phyloP scores from a whole-genome alignment of 805 yeast species.

The Zygosaccharomyces lentus region DNA sequence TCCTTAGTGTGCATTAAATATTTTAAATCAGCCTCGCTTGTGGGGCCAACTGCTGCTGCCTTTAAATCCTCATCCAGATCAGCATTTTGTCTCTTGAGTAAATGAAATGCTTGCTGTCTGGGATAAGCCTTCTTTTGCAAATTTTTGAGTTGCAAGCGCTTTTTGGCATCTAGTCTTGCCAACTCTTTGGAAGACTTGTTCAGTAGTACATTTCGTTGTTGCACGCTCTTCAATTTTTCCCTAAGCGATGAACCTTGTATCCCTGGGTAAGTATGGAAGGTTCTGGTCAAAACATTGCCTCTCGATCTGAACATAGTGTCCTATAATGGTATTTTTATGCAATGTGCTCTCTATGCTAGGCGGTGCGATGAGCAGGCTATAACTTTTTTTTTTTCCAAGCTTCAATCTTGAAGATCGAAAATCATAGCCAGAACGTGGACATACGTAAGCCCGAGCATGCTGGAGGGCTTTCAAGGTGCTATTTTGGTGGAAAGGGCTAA shows the following conservation, averaged over 20 bases:
- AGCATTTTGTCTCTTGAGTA: conserved; percentile 18
- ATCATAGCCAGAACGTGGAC: background rate
- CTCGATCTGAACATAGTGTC: background rate
- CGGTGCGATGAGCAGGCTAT: conserved; percentile 11
- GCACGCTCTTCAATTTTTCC: conserved; percentile 18
- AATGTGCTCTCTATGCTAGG: background rate
- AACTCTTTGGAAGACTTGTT: conserved; percentile 22
- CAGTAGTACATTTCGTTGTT: conserved; percentile 13
- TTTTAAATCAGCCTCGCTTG: conserved; percentile 34
- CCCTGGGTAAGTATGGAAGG: conserved; percentile 5
- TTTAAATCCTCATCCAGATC: conserved; percentile 21
- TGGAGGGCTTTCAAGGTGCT: conserved; percentile 12
- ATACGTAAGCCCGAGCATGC: background rate
- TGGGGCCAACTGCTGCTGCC: conserved; percentile 35
- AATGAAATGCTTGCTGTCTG: conserved; percentile 26
- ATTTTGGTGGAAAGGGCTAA: conserved; percentile 19
- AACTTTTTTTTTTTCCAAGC: background rate
- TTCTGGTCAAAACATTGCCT: background rate
- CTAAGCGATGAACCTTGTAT: conserved; percentile 18
- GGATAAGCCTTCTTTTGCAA: conserved; percentile 28
- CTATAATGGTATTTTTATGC: conserved; percentile 3
- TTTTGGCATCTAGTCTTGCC: conserved; percentile 16
- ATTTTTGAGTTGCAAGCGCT: conserved; percentile 17
- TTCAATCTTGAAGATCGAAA: background rate
- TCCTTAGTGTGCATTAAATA: conserved; percentile 37